These are phyloP conservation scores for Paecilomyces variotii DNA, from an alignment of 2,329 filamentous ascomycete species.

Conservation along the genomic window DNA sequence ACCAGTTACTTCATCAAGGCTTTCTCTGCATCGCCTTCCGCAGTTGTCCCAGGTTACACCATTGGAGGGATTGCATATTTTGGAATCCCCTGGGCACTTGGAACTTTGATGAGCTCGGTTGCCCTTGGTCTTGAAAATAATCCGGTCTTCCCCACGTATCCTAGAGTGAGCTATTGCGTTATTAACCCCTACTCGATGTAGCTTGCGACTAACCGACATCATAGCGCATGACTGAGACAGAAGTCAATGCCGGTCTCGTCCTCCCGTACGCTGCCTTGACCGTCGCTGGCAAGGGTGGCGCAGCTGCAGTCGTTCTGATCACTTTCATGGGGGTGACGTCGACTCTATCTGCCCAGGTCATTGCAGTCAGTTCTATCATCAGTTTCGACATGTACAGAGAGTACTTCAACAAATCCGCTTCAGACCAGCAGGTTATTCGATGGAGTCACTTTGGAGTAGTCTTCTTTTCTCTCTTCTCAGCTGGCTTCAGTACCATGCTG, in stretches of 20 bases:
- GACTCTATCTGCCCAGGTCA: conserved; percentile 45
- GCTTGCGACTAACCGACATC: background rate
- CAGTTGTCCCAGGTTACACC: conserved; percentile 45
- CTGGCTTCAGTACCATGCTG: conserved; percentile 45
- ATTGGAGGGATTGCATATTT: conserved; percentile 49
- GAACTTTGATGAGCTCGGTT: conserved; percentile 43
- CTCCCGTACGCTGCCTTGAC: conserved; percentile 32
- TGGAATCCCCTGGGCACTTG: conserved; percentile 46
- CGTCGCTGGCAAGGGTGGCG: conserved; percentile 32
- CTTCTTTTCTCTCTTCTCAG: conserved; percentile 45
- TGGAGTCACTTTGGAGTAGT: conserved; percentile 48
- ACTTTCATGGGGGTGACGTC: conserved; percentile 39
- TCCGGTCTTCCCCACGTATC: conserved; percentile 47
- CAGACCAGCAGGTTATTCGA: conserved; percentile 43
- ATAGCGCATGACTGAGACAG: conserved; percentile 28
- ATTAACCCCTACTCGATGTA: background rate
- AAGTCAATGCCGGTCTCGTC: conserved; percentile 30
- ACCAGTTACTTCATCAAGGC: conserved; percentile 49
- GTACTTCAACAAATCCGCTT: conserved; percentile 41
- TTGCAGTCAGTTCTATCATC: conserved; percentile 47
- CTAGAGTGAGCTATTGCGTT: conserved; percentile 23
- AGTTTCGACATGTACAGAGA: conserved; percentile 48
- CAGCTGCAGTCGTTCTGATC: conserved; percentile 29
- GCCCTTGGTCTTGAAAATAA: conserved; percentile 42
- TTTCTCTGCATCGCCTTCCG: conserved; percentile 40